These are phyloP conservation scores for Candida khao-thaluensis DNA, from an alignment of 805 yeast species.

Conservation along the genomic window DNA sequence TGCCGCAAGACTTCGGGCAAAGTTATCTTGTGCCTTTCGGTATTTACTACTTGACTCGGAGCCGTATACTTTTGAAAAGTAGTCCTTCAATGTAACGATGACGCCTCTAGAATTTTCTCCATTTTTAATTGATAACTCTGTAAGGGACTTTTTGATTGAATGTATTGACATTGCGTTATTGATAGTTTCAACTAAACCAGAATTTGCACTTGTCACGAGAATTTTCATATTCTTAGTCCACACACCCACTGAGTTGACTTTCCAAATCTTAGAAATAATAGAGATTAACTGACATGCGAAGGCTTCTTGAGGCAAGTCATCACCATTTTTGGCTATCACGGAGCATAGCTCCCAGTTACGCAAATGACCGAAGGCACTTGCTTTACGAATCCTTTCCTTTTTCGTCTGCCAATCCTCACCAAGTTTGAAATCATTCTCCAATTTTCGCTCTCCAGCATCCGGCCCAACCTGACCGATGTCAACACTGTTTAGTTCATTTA, in stretches of 20 bases:
- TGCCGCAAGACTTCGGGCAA: conserved; percentile 84
- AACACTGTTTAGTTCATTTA: conserved; percentile 61
- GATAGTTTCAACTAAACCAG: conserved; percentile 94
- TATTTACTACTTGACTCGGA: conserved; percentile 51
- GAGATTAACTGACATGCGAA: conserved; percentile 94
- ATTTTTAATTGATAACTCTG: conserved; percentile 61
- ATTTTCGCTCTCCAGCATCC: conserved; percentile 75
- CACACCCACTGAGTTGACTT: conserved; percentile 59
- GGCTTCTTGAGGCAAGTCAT: conserved; percentile 94
- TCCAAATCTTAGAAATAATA: conserved; percentile 86
- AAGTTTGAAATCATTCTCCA: conserved; percentile 88
- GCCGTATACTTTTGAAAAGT: conserved; percentile 77
- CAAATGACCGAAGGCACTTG: conserved; percentile 79
- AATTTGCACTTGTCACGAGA: conserved; percentile 81
- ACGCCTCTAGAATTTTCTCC: conserved; percentile 71
- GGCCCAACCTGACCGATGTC: conserved; percentile 34
- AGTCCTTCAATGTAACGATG: conserved; percentile 73
- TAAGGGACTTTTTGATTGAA: conserved; percentile 88
- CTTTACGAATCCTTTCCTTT: conserved; percentile 72
- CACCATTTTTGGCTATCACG: conserved; percentile 95
- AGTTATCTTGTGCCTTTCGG: conserved; percentile 77
- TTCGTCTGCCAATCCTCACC: conserved; percentile 94
- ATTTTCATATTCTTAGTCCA: conserved; percentile 97
- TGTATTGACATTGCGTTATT: conserved; percentile 93
- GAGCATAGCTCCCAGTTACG: conserved; percentile 95